Evolutionary conservation across 1,139 yeast genomes (phyloP), one percentile per base, ranked within the genome.

Genomic region (Yamadazyma taylorii): DNA sequence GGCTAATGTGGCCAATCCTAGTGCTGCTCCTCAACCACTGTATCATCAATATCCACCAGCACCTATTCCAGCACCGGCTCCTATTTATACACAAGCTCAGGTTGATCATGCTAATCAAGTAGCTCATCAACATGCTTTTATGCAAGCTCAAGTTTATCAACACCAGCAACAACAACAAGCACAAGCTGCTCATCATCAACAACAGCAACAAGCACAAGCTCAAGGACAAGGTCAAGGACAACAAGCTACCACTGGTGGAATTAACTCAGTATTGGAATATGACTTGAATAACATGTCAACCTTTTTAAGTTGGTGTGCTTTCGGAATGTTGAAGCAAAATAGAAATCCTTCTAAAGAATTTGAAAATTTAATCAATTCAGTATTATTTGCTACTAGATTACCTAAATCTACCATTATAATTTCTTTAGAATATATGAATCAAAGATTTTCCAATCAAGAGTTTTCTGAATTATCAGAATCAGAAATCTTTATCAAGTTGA

Each of bases 341-440:
- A 55, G 76, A 50, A 63, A 59, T 43, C 82, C 85, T 16, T 57
- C 79, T 32, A 64, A 66, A 24, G 73, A 77, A 30, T 84, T 85
- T 57, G 78, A 74, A 53, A 69, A 71, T 46, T 78, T 80, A 48
- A 67, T 87, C 17, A 71, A 73, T 38, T 78, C 85, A 26, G 92
- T 90, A 5, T 68, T 92, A 41, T 75, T 82, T 46, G 95, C 97
- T n/a, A 92, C 97, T 5, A 75, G 97, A 48, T 70, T 92, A 47
- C 95, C 97, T 23, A 78, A 81, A 48, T 77, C 89, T 6, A 85
- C 97, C 19, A 75, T 92, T 32, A 69, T 88, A 32, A 71, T 89
- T 53, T 81, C 95, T 12, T 69, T 89, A 52, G 89, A 87, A 50
- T 88, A 86, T 55, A 69, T 90, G 63, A 69, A 70, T 54, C 78